Base-by-base conservation (phyloP, 495 filamentous ascomycete species). In the Thozetella sp. region DNA sequence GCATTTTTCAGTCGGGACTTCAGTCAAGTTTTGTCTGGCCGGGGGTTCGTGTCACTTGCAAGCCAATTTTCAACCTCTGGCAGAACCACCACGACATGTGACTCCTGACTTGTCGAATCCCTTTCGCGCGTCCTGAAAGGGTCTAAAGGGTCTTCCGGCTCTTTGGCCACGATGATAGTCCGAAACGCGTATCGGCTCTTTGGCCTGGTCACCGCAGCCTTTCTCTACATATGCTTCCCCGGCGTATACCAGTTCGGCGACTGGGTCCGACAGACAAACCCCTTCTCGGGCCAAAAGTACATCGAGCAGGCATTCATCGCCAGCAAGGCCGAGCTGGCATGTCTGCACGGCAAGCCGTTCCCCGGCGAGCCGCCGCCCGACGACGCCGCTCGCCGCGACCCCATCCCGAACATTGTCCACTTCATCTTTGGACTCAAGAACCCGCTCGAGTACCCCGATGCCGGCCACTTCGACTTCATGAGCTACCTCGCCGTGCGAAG, bases 341-440 rank as follows among this genome's bases (percentile, higher is more conserved):
- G 75, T 55, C 68, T 78, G 22, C 65, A 66, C 57, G 73, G 72
- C 53, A 58, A 59, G 15, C 63, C 63, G 2, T 56, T 64, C 55
- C 63, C 61, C 54, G 55, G 51, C 26, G 58, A 55, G 4, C 34
- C 25, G 23, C 19, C 23, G 10, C 48, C 57, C 22, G 54, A 57
- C 22, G 61, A 43, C 58, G 13, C 50, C 55, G 30, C n/a, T 19
- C 24, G 57, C 34, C 43, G 61, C 24, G 71, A 74, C 19, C 71
- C 76, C 3, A 80, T 81, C 22, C 79, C 79, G 6, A 80, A 80
- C 55, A 64, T 76, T 27, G 77, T 80, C 25, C 77, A 81, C 62
- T 74, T 80, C 61, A 76, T 78, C 30, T 81, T 68, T 64, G 70
- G 76, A 9, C 72, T 76, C 45, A 72, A 71, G 51, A 76, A 76